These are phyloP conservation scores for Chondrus crispus DNA, from an alignment of 23 red algal genomes.

Conservation along the genomic window DNA sequence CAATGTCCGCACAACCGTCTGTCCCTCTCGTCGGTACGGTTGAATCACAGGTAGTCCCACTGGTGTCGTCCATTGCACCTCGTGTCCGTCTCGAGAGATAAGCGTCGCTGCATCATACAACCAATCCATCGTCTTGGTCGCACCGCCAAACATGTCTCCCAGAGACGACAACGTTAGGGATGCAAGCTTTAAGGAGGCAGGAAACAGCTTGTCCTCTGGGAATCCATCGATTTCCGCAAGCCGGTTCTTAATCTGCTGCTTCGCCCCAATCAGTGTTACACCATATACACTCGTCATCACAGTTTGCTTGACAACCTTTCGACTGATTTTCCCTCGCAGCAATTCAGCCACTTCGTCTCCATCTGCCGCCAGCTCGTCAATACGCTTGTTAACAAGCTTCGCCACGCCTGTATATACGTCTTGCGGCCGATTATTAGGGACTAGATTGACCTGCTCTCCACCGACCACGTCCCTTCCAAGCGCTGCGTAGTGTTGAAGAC, in stretches of 20 bases:
- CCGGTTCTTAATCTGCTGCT: constrained; percentile 73
- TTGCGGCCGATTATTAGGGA: constrained; percentile 79
- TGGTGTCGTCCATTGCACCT: constrained; percentile 92
- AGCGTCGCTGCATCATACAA: constrained; percentile 51
- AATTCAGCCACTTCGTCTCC: constrained; percentile 62
- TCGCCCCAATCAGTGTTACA: constrained; percentile 85
- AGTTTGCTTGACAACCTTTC: constrained; percentile 97
- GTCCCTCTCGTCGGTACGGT: constrained; percentile 71
- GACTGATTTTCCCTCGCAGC: constrained; percentile 39
- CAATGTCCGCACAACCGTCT: constrained; percentile 60
- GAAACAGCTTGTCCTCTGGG: constrained; percentile 42
- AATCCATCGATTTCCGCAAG: constrained; percentile 53
- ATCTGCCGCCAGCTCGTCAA: constrained; percentile 45
- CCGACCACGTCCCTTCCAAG: constrained; percentile 78
- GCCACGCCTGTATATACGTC: constrained; percentile 92
- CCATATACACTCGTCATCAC: constrained; percentile 99
- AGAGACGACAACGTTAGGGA: constrained; percentile 70
- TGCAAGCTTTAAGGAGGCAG: constrained; percentile 65
- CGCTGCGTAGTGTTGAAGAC: constrained; percentile 97
- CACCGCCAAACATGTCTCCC: constrained; percentile 80
- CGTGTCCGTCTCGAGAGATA: constrained; percentile 54
- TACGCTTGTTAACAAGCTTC: constrained; percentile 49
- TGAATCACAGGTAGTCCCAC: constrained; percentile 88
- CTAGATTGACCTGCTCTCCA: constrained; percentile 79
- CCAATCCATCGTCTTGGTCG: constrained; percentile 91